Evolutionary conservation across 345 rosid species (phyloP), one percentile per base, ranked within the genome.

Genomic region (Citrus inodora): DNA sequence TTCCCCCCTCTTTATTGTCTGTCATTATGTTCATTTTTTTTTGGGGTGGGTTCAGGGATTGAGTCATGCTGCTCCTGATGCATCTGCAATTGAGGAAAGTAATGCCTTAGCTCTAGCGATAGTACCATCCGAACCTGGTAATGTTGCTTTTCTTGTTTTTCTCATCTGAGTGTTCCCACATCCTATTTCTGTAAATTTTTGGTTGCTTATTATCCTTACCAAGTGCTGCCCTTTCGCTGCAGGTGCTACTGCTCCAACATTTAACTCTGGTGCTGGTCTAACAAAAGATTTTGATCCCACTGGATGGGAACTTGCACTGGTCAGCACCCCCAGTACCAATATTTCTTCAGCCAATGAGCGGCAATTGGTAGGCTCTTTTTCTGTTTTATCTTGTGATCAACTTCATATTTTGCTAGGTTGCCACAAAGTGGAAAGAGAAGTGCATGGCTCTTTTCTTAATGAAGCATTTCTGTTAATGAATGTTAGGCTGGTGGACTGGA

Each of bases 221-320:
- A 65, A 67, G 42, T 37, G 65, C 53, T 4, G 48, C 58, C 78
- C 25, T 62, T 46, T 75, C 73, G 71, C 71, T 82, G 27, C 82
- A 88, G 95, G 58, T 81, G 85, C 87, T 81, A 86, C 83, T 79
- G 87, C 85, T 70, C 48, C 93, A 62, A 82, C 93, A 66, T 85
- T 89, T 71, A 83, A 80, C 79, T 78, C 92, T 66, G 82, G 80
- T 74, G 84, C 91, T 82, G 82, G 79, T 81, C 91, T 88, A 83
- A 17, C 87, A 75, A 90, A 80, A 75, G 89, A 90, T 79, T 93
- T 90, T 71, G 96, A 93, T 86, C 96, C 99, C 67, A 74, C 90
- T 67, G 98, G 99, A 75, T 97, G 98, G 99, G 98, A 94, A 79
- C 94, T 97, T 80, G 94, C 98, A 35, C 87, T 94, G 71, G 96